phyloP scores from a whole-genome alignment of 768 basidiomycete species.

The Fistulinella prunicolor region DNA sequence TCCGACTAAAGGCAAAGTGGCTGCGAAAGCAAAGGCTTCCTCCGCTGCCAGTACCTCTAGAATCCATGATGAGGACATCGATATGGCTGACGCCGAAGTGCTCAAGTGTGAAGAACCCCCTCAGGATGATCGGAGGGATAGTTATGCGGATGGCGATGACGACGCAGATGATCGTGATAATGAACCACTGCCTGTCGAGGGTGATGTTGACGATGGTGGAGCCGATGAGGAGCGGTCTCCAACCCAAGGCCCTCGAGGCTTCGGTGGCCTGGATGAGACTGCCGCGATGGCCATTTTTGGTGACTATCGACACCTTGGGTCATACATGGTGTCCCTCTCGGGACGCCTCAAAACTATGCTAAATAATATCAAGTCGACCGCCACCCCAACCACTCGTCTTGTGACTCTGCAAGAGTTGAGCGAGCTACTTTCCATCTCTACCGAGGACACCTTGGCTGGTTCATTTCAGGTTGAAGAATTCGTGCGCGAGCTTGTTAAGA shows the following conservation, averaged over 20 bases:
- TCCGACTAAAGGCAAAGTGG: constrained; percentile 56
- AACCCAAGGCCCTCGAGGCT: constrained; percentile 36
- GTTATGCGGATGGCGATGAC: constrained; percentile 40
- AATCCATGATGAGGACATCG: constrained; percentile 66
- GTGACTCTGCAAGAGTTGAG: constrained; percentile 92
- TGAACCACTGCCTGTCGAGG: constrained; percentile 44
- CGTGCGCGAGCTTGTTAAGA: constrained; percentile 87
- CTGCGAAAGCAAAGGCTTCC: constrained; percentile 54
- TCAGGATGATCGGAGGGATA: constrained; percentile 47
- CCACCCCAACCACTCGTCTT: constrained; percentile 82
- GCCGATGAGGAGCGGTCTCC: constrained; percentile 37
- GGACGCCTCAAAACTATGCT: constrained; percentile 88
- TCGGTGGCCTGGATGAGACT: constrained; percentile 62
- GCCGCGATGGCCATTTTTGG: constrained; percentile 80
- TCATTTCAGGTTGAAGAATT: constrained; percentile 95
- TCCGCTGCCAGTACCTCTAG: constrained; percentile 62
- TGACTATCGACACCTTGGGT: constrained; percentile 84
- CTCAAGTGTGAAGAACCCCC: constrained; percentile 45
- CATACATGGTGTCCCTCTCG: constrained; percentile 89
- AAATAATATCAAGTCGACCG: constrained; percentile 80
- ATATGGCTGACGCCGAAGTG: constrained; percentile 66
- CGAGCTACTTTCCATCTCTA: constrained; percentile 93
- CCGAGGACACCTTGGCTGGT: constrained; percentile 93
- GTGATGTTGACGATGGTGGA: constrained; percentile 44
- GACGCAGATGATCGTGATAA: constrained; percentile 49